These are phyloP conservation scores for Trichoderma arundinaceum DNA, from an alignment of 2,329 filamentous ascomycete species.

Conservation along the genomic window DNA sequence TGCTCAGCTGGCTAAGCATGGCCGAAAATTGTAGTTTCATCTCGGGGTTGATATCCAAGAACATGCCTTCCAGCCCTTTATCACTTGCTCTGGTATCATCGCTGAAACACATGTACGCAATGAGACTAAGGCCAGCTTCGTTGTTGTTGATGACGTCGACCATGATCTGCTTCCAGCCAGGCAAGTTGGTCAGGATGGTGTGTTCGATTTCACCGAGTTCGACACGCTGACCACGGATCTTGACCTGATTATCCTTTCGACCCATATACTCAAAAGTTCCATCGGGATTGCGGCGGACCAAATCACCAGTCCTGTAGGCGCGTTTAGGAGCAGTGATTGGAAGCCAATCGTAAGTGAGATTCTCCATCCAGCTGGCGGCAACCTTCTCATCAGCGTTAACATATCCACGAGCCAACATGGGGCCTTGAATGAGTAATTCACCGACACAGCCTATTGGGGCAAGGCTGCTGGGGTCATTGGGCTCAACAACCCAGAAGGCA, in stretches of 20 bases:
- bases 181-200: neutral
- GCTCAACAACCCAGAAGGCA: constrained; percentile 22
- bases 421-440: constrained; percentile 28
- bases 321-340: neutral
- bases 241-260: constrained; percentile 23
- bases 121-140: constrained; percentile 9
- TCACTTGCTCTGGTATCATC: constrained; percentile 5
- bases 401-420: constrained; percentile 20
- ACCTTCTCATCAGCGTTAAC: neutral
- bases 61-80: constrained; percentile 16
- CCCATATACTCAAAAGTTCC: constrained; percentile 16
- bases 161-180: neutral
- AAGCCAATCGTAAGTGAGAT: neutral
- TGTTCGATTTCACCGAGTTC: constrained; percentile 29
- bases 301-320: constrained; percentile 13
- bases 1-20: constrained; percentile 20
- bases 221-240: constrained; percentile 24
- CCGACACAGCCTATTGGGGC: constrained; percentile 25
- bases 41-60: constrained; percentile 11
- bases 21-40: constrained; percentile 27
- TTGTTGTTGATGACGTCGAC: constrained; percentile 27
- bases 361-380: neutral
- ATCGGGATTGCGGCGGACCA: constrained; percentile 11
- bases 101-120: constrained; percentile 4
- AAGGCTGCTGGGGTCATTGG: constrained; percentile 12